A percentile compares a stretch with the other conserved stretches of the same genome.
phyloP scores from a whole-genome alignment of 192 early-diverging fungal species.

The Coemansia sp. region DNA sequence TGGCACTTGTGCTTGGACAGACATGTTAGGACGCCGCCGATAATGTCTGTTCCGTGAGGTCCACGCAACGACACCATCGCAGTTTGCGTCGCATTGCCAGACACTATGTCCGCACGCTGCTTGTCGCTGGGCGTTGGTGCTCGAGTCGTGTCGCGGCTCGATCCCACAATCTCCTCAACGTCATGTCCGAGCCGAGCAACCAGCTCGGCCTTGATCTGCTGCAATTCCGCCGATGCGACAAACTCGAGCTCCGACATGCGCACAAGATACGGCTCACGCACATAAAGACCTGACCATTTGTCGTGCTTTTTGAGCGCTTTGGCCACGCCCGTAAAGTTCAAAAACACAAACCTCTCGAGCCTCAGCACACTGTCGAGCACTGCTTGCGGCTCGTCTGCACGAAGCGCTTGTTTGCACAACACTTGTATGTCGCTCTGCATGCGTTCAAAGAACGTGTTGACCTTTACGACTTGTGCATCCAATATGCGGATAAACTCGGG shows the following conservation, averaged over 20 bases:
- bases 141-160: slow-evolving; percentile 14
- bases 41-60: slow-evolving; percentile 89
- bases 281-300: slow-evolving; percentile 73
- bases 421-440: slow-evolving; percentile 32
- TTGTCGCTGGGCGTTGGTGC: slow-evolving; percentile 10
- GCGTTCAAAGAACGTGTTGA: slow-evolving; percentile 56
- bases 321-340: slow-evolving; percentile 82
- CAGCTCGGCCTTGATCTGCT: slow-evolving; percentile 66
- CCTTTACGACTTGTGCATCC: slow-evolving; percentile 65
- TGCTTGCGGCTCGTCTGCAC: slow-evolving; percentile 14
- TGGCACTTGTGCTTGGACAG: slow-evolving; percentile 71
- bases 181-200: slow-evolving; percentile 57
- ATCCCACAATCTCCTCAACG: not conserved
- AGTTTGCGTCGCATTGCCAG: slow-evolving; percentile 57
- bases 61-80: slow-evolving; percentile 81
- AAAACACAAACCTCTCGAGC: slow-evolving; percentile 77
- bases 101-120: slow-evolving; percentile 6
- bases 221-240: slow-evolving; percentile 64
- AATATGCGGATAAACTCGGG: slow-evolving; percentile 69
- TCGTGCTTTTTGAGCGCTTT: slow-evolving; percentile 90
- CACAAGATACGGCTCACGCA: slow-evolving; percentile 71
- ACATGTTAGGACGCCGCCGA: slow-evolving; percentile 76
- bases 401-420: slow-evolving; percentile 17
- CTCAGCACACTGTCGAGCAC: slow-evolving; percentile 65
- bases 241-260: slow-evolving; percentile 66